A percentile compares a stretch with the other conserved stretches of the same genome.
These are phyloP conservation scores for Malassezia vespertilionis DNA, from an alignment of 1,284 basidiomycete genomes.

Conservation along the genomic window DNA sequence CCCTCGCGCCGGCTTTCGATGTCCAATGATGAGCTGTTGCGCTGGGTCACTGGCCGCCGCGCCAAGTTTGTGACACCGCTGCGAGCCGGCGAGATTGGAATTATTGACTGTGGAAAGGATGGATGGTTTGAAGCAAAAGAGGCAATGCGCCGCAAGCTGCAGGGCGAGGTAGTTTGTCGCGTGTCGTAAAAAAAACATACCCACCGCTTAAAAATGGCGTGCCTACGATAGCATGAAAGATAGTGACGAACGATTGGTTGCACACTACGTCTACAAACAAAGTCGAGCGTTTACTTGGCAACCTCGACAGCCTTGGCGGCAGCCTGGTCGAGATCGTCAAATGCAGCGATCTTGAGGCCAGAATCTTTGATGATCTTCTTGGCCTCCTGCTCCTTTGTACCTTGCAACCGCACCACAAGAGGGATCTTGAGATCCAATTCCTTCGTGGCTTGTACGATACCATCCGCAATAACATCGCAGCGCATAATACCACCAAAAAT, in stretches of 20 bases:
- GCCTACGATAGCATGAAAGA: too few relatives aligned
- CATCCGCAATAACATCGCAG: conserved; percentile 64
- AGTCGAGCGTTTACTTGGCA: conserved; percentile 5
- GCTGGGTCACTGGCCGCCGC: conserved; percentile 54
- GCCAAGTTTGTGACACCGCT: conserved; percentile 58
- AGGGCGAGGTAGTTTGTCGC: conserved; percentile 49
- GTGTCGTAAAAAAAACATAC: conserved; percentile 27
- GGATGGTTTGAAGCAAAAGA: conserved; percentile 49
- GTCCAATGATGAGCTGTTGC: conserved; percentile 59
- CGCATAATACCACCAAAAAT: conserved; percentile 74
- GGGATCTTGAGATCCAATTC: conserved; percentile 78
- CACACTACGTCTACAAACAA: too few relatives aligned
- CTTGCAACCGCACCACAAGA: conserved; percentile 85
- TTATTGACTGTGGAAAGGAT: conserved; percentile 59
- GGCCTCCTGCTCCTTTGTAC: conserved; percentile 89
- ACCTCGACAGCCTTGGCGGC: conserved; percentile 25
- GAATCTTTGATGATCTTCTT: conserved; percentile 68
- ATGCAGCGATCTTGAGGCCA: conserved; percentile 58
- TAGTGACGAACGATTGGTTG: too few relatives aligned
- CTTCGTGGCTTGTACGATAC: conserved; percentile 93
- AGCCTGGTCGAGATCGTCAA: conserved; percentile 26
- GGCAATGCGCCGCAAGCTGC: conserved; percentile 46
- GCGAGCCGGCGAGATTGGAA: conserved; percentile 75
- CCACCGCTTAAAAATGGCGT: too few relatives aligned
- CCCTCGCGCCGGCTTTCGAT: conserved; percentile 66